A percentile compares a stretch with the other conserved stretches of the same genome.
phyloP scores from a whole-genome alignment of 2,329 filamentous ascomycete genomes.

The Plenodomus tracheiphilus region DNA sequence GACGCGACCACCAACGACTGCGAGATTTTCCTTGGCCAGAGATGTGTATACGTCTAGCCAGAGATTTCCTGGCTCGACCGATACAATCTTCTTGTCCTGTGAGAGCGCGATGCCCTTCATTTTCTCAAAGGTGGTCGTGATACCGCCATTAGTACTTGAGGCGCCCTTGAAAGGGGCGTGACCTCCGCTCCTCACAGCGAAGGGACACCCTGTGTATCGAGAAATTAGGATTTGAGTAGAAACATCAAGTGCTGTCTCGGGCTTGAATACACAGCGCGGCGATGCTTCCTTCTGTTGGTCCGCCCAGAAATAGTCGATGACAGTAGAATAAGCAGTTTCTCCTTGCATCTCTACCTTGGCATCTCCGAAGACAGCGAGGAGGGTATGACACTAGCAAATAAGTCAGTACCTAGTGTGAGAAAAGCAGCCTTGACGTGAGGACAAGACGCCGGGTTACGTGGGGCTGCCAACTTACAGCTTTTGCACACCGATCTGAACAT shows the following conservation, averaged over 20 bases:
- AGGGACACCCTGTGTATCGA: constrained; percentile 32
- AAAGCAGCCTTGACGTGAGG: too few species aligned
- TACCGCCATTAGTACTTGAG: constrained; percentile 32
- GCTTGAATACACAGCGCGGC: constrained; percentile 34
- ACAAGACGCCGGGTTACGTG: background rate
- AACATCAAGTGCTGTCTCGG: constrained; percentile 19
- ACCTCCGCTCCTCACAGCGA: constrained; percentile 45
- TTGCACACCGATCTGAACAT: constrained; percentile 5
- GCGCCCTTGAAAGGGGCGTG: constrained; percentile 29
- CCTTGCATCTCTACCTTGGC: constrained; percentile 16
- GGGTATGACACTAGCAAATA: constrained; percentile 20
- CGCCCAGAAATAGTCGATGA: constrained; percentile 30
- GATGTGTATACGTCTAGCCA: constrained; percentile 37
- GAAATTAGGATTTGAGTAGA: constrained; percentile 22
- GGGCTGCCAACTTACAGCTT: constrained; percentile 13
- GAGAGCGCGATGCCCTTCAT: constrained; percentile 28
- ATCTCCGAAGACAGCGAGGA: constrained; percentile 19
- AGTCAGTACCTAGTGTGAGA: too few species aligned
- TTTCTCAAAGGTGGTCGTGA: constrained; percentile 29
- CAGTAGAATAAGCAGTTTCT: constrained; percentile 16
- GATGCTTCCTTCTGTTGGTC: constrained; percentile 19
- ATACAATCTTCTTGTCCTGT: constrained; percentile 21
- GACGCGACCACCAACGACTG: constrained; percentile 34
- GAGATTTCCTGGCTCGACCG: constrained; percentile 35
- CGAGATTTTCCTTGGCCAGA: constrained; percentile 25